A percentile compares a stretch with the other conserved stretches of the same genome.
Conservation (phyloP, 257 asterid species). For the Fraxinus anomala region DNA sequence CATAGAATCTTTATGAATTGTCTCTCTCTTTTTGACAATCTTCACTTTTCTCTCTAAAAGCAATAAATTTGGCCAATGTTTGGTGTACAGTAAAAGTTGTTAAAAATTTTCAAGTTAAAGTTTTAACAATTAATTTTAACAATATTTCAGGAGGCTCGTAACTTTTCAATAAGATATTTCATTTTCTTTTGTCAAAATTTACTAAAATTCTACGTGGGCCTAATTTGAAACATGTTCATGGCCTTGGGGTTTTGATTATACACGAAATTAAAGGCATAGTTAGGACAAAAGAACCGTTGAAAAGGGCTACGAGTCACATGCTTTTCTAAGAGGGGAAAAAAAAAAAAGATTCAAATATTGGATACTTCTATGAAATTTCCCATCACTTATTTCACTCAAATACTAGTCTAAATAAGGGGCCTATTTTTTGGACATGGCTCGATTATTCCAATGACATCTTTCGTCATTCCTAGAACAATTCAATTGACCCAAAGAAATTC, state of each 20-base stretch:
- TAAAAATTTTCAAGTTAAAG: too few relatives aligned
- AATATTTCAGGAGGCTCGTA: too few relatives aligned
- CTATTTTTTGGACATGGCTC: slow-evolving; percentile 27
- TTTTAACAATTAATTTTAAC: too few relatives aligned
- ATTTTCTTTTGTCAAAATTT: too few relatives aligned
- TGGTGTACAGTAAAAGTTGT: too few relatives aligned
- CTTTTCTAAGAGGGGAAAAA: background rate
- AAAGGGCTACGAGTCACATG: background rate
- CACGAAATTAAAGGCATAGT: background rate
- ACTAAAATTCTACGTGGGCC: background rate
- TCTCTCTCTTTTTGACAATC: slow-evolving; percentile 40
- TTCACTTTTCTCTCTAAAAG: background rate
- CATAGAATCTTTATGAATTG: slow-evolving; percentile 27
- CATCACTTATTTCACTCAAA: background rate
- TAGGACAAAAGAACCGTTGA: background rate
- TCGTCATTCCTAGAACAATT: slow-evolving; percentile 30
- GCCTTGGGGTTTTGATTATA: slow-evolving; percentile 25
- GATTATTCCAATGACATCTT: slow-evolving; percentile 21
- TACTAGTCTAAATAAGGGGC: slow-evolving; percentile 13
- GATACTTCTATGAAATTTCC: background rate
- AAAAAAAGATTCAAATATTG: slow-evolving; percentile 7
- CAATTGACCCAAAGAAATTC: slow-evolving; percentile 14
- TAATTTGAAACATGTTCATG: slow-evolving; percentile 15
- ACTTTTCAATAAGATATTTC: too few relatives aligned
- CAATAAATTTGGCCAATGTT: too few relatives aligned